phyloP scores from a whole-genome alignment of 139 green algal species.

The Micractinium conductrix region DNA sequence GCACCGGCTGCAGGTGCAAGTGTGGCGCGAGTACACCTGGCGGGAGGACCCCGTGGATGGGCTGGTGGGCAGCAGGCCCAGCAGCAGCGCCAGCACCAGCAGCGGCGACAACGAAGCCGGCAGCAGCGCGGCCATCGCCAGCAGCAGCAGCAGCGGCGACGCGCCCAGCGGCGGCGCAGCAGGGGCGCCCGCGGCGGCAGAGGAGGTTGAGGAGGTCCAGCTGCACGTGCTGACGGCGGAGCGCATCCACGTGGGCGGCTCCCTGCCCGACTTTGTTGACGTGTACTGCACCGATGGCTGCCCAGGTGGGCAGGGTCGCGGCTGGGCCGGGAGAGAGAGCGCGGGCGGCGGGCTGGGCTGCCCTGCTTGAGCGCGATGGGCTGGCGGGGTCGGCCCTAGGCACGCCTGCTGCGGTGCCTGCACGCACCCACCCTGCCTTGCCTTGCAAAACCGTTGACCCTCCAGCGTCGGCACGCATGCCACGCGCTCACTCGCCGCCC shows the following conservation, averaged over 20 bases:
- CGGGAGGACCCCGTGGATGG: background rate
- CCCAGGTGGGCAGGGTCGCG: constrained; percentile 4
- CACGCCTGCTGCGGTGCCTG: too few species aligned
- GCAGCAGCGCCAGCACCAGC: background rate
- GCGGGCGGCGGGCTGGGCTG: background rate
- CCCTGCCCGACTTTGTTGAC: background rate
- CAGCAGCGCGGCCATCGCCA: too few species aligned
- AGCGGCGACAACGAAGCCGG: too few species aligned
- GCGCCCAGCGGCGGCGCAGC: background rate
- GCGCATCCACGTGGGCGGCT: background rate
- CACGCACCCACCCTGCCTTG: background rate
- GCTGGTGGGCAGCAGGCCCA: background rate
- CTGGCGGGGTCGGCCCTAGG: background rate
- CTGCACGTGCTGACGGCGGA: constrained; percentile 10
- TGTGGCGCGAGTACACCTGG: constrained; percentile 6
- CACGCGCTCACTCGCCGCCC: background rate
- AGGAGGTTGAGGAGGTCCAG: constrained; percentile 1
- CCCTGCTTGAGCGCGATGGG: background rate
- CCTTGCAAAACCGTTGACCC: background rate
- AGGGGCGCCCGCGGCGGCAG: background rate
- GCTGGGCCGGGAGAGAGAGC: background rate
- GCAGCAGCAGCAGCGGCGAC: background rate
- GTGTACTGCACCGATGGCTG: background rate
- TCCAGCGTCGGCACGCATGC: background rate
- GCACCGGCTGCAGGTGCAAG: too few species aligned